Evolutionary conservation across 345 rosid species (phyloP).

Genomic region (Eucalyptus erythrocorys): DNA sequence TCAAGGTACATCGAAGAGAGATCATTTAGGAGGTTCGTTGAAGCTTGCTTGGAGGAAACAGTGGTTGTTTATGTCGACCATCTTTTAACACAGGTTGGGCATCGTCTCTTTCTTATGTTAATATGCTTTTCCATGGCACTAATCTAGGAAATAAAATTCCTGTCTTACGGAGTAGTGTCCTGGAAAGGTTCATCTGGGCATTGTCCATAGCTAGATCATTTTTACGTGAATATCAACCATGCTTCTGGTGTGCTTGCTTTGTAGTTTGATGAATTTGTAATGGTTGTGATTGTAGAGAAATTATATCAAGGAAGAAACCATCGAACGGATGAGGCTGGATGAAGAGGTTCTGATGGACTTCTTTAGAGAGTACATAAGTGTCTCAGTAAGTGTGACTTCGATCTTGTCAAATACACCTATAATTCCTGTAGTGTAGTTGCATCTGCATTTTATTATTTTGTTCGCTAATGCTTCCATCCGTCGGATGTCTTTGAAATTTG

Average conservation of each 20-base stretch:
- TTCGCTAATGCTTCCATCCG: background rate
- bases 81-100: constrained; percentile 74
- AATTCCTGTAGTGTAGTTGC: background rate
- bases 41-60: constrained; percentile 94
- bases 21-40: constrained; percentile 92
- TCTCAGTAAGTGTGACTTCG: constrained; percentile 47
- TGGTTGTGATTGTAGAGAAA: constrained; percentile 40
- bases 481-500: background rate
- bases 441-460: background rate
- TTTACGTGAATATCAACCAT: background rate
- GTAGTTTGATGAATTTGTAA: background rate
- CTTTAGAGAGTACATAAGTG: constrained; percentile 88
- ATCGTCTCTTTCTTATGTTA: background rate
- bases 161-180: background rate
- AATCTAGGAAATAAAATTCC: background rate
- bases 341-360: constrained; percentile 96
- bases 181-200: background rate
- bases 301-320: constrained; percentile 92
- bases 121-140: background rate
- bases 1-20: constrained; percentile 92
- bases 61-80: constrained; percentile 78
- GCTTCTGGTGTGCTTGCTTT: background rate
- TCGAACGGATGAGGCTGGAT: constrained; percentile 91
- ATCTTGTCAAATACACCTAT: background rate
- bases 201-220: background rate